These are phyloP conservation scores for Fusarium floridanum DNA, from an alignment of 2,329 filamentous ascomycete species.

Conservation along the genomic window DNA sequence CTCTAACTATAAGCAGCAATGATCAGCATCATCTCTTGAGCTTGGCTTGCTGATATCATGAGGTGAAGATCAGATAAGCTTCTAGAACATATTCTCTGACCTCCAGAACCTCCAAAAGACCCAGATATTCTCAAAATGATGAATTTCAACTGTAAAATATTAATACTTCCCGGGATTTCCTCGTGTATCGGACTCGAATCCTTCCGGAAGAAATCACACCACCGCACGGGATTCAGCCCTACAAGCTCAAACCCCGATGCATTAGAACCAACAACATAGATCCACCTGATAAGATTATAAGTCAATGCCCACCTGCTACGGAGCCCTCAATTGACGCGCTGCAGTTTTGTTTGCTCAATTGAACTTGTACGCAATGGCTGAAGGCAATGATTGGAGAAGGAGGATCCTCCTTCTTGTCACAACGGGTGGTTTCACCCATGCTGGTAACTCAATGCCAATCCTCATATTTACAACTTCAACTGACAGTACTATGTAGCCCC, in stretches of 20 bases:
- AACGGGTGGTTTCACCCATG: slow-evolving; percentile 54
- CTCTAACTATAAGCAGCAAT: not conserved
- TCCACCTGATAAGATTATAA: not conserved
- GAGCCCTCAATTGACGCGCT: not conserved
- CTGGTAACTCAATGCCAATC: slow-evolving; percentile 37
- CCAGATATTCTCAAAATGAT: not conserved
- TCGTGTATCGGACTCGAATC: not conserved
- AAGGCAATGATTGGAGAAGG: slow-evolving; percentile 19
- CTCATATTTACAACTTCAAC: not conserved
- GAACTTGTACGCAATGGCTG: slow-evolving; percentile 27
- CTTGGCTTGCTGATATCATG: not conserved
- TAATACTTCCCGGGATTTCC: not conserved
- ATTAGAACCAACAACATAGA: slow-evolving; percentile 14
- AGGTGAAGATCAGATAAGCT: not conserved
- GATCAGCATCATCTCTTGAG: not conserved
- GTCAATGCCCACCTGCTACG: not conserved
- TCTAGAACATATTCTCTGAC: not conserved
- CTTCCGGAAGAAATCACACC: not conserved
- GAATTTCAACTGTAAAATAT: not conserved
- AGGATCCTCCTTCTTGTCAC: slow-evolving; percentile 52
- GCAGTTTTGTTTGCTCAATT: not conserved
- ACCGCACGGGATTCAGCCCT: slow-evolving; percentile 15
- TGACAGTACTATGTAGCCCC: slow-evolving; percentile 43
- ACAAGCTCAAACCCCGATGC: not conserved
- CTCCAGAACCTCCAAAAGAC: not conserved